phyloP scores from a whole-genome alignment of 208 protist species.

The Zelonia costaricensis region DNA sequence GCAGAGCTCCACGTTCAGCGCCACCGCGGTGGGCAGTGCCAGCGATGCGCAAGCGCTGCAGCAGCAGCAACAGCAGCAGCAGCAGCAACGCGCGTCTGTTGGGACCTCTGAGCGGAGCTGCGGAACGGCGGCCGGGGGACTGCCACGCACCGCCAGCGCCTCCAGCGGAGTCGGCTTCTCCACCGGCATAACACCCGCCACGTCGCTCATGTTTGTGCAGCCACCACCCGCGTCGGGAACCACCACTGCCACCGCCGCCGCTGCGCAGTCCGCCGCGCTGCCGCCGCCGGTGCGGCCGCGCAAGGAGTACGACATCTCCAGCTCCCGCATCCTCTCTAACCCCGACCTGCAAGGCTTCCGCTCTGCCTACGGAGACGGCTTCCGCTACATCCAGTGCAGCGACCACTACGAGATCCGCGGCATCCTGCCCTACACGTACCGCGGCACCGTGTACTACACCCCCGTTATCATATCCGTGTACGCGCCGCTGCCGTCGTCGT shows the following conservation, averaged over 20 bases:
- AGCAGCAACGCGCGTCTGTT: no score
- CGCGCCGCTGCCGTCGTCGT: not conserved
- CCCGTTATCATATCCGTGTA: constrained; percentile 68
- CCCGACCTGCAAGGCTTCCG: constrained; percentile 59
- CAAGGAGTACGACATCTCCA: constrained; percentile 36
- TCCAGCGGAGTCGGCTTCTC: no score
- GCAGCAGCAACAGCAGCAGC: no score
- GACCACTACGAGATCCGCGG: constrained; percentile 60
- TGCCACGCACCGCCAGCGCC: no score
- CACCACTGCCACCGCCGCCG: not conserved
- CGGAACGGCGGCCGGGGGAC: no score
- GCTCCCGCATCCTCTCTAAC: constrained; percentile 18
- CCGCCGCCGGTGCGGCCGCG: constrained; percentile 19
- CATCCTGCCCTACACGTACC: constrained; percentile 70
- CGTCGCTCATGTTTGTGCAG: not conserved
- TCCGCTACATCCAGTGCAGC: constrained; percentile 51
- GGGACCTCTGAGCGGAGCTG: no score
- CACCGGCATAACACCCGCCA: not conserved
- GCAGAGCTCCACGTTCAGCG: no score
- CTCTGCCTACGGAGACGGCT: constrained; percentile 52
- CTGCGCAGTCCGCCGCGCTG: not conserved
- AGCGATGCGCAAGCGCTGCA: no score
- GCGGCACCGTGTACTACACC: constrained; percentile 64
- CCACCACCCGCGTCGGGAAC: not conserved
- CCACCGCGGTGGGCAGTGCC: no score